Evolutionary conservation across 1,284 basidiomycete genomes (phyloP).

Genomic region (Calocybe gambosa): DNA sequence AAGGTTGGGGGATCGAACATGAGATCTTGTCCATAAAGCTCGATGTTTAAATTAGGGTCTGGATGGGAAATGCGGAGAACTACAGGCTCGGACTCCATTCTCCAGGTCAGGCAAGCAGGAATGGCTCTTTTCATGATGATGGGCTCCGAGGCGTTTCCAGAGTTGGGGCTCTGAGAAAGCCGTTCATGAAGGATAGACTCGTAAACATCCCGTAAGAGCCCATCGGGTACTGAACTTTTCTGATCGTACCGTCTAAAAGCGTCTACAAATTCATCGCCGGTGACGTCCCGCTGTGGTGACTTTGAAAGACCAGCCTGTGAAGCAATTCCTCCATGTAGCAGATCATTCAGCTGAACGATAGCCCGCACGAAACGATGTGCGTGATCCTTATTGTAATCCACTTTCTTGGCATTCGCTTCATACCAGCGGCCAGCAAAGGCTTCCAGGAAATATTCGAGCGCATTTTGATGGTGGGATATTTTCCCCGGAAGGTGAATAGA

Average conservation of each 20-base stretch:
- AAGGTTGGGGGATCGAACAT: conserved; percentile 80
- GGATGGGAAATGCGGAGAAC: conserved; percentile 75
- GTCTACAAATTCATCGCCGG: conserved; percentile 70
- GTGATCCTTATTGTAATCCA: conserved; percentile 75
- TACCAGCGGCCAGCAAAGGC: conserved; percentile 88
- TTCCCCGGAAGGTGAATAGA: conserved; percentile 69
- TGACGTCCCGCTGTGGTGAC: conserved; percentile 59
- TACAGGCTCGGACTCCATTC: conserved; percentile 80
- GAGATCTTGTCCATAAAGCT: conserved; percentile 80
- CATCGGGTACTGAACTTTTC: conserved; percentile 62
- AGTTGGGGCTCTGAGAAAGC: conserved; percentile 65
- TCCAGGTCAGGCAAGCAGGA: conserved; percentile 76
- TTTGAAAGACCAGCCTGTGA: conserved; percentile 57
- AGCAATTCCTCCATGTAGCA: conserved; percentile 62
- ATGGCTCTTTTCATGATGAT: conserved; percentile 70
- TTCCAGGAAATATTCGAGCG: conserved; percentile 70
- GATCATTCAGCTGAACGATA: conserved; percentile 83
- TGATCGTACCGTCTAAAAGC: conserved; percentile 75
- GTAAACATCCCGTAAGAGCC: conserved; percentile 72
- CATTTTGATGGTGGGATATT: conserved; percentile 33
- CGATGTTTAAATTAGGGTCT: conserved; percentile 74
- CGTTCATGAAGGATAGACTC: conserved; percentile 66
- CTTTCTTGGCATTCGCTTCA: conserved; percentile 74
- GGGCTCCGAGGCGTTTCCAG: conserved; percentile 37
- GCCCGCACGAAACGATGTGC: conserved; percentile 77